Evolutionary conservation across 208 protist species (phyloP), one percentile per base, ranked within the genome.

Genomic region (Leishmania amazonensis): DNA sequence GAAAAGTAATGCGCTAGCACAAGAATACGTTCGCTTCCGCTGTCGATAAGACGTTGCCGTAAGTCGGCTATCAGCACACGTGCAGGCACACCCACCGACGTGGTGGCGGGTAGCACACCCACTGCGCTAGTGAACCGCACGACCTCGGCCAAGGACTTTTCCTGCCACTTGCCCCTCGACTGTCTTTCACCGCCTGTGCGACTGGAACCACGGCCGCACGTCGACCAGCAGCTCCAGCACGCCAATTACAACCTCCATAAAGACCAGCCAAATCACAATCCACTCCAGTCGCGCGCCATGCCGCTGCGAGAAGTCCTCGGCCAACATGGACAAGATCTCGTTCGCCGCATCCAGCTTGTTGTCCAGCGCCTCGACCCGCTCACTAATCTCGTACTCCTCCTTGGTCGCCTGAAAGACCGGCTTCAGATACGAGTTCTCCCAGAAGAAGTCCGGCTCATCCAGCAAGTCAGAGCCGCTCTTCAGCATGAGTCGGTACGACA

Each of bases 201-300:
- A 64, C 62, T 71, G 78, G 19, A 92, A 83, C 90, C 90, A 93
- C 17, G 93, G 89, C 53, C 87, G 86, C 17, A 93, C 45, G 74
- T 96, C 87, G 51, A 94, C 87, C 5, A 91, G 54, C 51, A 96
- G 67, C 81, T 94, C 91, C 75, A 93, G 75, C 24, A 94, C 85
- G 49, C 93, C 93, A 81, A 96, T 92, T n/a, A 96, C 83, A 75
- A 96, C 93, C 54, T 96, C 93, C 40, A 93, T 88, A 79, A 94
- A 91, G 0, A 96, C 91, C 6, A 96, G 83, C 93, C 91, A 96
- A 80, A 96, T 96, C 31, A 96, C 91, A 80, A 96, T 96, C 91
- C 93, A 96, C 80, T 96, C 93, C 65, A 96, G 81, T 13, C 93
- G 89, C 40, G 88, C 90, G 47, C 90, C 92, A 71, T 94, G 90